Base-by-base conservation (phyloP, 2,329 filamentous ascomycete genomes). In the Metarhizium sp. region DNA sequence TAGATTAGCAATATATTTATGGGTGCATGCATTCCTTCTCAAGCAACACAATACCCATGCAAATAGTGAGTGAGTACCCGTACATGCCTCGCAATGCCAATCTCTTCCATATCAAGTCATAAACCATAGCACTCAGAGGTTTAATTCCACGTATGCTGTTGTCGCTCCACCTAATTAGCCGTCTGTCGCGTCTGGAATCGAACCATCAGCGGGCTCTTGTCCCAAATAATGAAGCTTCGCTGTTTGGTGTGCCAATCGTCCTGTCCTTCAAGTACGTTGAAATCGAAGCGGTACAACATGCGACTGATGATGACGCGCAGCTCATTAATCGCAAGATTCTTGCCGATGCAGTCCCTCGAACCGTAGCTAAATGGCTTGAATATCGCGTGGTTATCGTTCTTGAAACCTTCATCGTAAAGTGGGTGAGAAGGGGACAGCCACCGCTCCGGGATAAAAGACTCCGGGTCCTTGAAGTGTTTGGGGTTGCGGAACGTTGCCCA, bases 361-460 rank as follows among this genome's bases (percentile, higher is more conserved):
- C 75, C 73, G 8, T 65, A 50, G 43, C 65, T 66, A 53, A 77
- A 75, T 0, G 73, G 69, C 57, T 74, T 70, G 50, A 71, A 64
- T 1, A 63, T 64, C 1, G 66, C 63, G 3, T 61, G 62, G 10
- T 65, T 70, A 58, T 81, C 78, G n/a, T 54, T 53, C 0, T 59
- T 61, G 59, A 73, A 80, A 3, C 64, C 64, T 5, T 63, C 58
- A 10, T 73, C 69, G 14, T 65, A 67, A 1, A 75, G 61, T 55
- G 58, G 57, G 34, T 65, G 62, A 2, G 59, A 57, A 2, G 51
- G 13, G 0, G 60, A 38, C 6, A 66, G 58, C 69, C 75, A 81
- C 0, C 78, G 69, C 60, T 81, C 76, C 0, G 79, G 79, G 5
- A 66, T 67, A 60, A 73, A 82, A 0, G 61, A 62, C 25, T 73